phyloP scores from a whole-genome alignment of 306 rosid genomes.

The Prunus armeniaca region DNA sequence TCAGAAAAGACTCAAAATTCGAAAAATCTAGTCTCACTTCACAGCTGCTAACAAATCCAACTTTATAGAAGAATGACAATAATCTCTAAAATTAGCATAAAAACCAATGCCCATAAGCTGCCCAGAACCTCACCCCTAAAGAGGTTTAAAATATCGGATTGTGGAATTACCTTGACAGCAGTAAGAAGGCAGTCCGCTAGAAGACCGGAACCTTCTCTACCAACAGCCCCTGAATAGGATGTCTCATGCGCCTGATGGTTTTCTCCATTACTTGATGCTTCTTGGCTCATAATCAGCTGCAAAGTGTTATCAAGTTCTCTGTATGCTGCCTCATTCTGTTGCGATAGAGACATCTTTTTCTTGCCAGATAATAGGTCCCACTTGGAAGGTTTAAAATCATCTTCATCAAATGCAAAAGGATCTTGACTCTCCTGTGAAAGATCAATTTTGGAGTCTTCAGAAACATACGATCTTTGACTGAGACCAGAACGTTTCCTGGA shows the following conservation, averaged over 20 bases:
- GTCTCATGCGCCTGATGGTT: constrained; percentile 33
- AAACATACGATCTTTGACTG: constrained; percentile 17
- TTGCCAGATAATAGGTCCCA: constrained; percentile 89
- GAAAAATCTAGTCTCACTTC: no score
- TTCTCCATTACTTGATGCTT: constrained; percentile 52
- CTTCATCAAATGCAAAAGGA: constrained; percentile 98
- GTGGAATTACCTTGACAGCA: constrained; percentile 63
- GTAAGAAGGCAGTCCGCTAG: constrained; percentile 82
- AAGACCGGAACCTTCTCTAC: constrained; percentile 54
- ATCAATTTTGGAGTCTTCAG: constrained; percentile 33
- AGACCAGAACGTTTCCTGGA: constrained; percentile 41
- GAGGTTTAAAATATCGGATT: constrained; percentile 4
- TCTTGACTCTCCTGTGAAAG: constrained; percentile 60
- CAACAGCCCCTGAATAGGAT: constrained; percentile 36
- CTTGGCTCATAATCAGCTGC: constrained; percentile 38
- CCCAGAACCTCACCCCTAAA: no score
- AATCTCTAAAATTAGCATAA: no score
- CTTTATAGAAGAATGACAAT: no score
- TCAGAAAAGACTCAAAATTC: no score
- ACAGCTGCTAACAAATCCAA: no score
- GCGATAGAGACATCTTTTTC: constrained; percentile 37
- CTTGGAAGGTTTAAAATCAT: constrained; percentile 74
- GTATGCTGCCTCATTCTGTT: constrained; percentile 23
- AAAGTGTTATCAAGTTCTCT: constrained; percentile 53
- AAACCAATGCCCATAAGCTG: no score